Evolutionary conservation across 2,329 filamentous ascomycete species (phyloP).

Genomic region (Claviceps citrina): DNA sequence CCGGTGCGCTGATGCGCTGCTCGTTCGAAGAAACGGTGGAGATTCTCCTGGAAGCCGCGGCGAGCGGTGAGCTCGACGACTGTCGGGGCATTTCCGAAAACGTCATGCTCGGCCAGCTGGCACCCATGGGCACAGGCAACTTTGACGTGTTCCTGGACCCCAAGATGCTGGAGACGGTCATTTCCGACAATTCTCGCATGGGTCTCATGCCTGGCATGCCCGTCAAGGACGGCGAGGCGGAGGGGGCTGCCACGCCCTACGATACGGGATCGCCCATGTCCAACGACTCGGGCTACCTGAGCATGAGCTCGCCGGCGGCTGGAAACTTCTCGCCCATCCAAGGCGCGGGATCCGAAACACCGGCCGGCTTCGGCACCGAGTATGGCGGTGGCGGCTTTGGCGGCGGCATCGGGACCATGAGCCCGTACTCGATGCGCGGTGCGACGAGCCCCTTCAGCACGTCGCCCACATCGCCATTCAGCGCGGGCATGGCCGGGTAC

Average conservation of each 20-base stretch:
- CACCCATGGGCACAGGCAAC: constrained; percentile 91
- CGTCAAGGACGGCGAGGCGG: constrained; percentile 56
- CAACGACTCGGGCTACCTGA: constrained; percentile 48
- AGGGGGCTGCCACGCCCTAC: constrained; percentile 86
- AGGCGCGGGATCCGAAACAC: constrained; percentile 54
- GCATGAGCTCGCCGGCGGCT: constrained; percentile 45
- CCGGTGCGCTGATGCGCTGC: constrained; percentile 95
- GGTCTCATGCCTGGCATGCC: constrained; percentile 68
- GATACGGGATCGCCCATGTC: constrained; percentile 71
- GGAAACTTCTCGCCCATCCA: constrained; percentile 67
- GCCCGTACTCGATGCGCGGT: constrained; percentile 46
- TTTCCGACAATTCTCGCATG: constrained; percentile 79
- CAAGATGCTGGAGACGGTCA: constrained; percentile 88
- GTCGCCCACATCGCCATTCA: constrained; percentile 51
- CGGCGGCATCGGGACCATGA: constrained; percentile 33
- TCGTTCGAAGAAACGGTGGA: constrained; percentile 99
- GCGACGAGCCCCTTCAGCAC: constrained; percentile 64
- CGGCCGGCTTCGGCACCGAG: constrained; percentile 48
- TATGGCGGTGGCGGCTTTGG: constrained; percentile 38
- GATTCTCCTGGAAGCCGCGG: constrained; percentile 89
- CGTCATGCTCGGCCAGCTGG: constrained; percentile 93
- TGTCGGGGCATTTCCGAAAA: constrained; percentile 98
- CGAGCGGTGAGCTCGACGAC: constrained; percentile 88
- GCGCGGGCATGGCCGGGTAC: constrained; percentile 42
- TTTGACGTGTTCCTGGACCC: constrained; percentile 89